Evolutionary conservation across 1,139 yeast genomes (phyloP), one percentile per base, ranked within the genome.

Genomic region (Taiozyma sp.): DNA sequence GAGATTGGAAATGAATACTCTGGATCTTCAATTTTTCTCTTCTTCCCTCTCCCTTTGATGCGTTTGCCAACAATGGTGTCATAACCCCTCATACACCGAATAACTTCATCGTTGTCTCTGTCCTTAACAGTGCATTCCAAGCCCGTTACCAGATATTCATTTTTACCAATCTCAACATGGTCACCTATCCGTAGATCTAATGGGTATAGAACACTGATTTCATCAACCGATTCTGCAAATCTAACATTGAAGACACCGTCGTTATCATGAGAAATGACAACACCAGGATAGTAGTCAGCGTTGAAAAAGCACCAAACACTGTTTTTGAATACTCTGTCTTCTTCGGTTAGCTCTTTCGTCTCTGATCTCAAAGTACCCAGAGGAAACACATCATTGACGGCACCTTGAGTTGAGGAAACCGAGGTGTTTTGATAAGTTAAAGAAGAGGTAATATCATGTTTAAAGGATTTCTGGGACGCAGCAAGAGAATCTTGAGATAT

Each of bases 11-110:
- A 46, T 16, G 21, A 28, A 6, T 34, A 32, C 6, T 45, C 50
- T 5, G n/a, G 35, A 11, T 47, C 49, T 3, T 41, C 28, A 24
- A 43, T n/a, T 4, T 24, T 28, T 29, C 35, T 44, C 30, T 45
- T 51, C 43, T 53, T 55, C 8, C 63, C 63, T 37, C 57, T 45
- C 3, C 60, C 54, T 47, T 68, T 69, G 19, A 63, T 51, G 45
- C 67, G 67, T 50, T 62, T 66, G 8, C 76, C 63, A 54, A 70
- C 62, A 2, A 80, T 74, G 3, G 72, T 63, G 61, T 81, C 81
- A 60, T 70, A 83, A 0, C 89, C 89, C 58, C 88, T 66, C 50
- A 81, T 70, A 59, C 88, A 83, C 43, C 70, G 63, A 6, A 82
- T 73, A 0, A 58, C 50, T 32, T 53, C 43, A 7, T 49, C 49